Base-by-base conservation (phyloP, 805 yeast genomes). In the Myxozyma kluyveri region DNA sequence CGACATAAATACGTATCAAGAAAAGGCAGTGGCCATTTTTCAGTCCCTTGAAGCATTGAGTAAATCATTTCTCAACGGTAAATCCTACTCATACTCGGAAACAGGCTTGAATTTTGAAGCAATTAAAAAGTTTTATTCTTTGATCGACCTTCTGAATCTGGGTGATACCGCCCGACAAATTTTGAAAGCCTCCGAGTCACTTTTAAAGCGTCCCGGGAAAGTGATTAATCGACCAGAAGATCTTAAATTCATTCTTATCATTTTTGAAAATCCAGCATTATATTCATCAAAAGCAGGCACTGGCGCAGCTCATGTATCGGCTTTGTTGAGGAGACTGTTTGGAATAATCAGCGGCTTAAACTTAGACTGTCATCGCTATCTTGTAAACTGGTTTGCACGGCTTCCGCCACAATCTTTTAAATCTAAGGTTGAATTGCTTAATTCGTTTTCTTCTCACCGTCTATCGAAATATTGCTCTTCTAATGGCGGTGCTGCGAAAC, bases 361-460 rank as follows among this genome's bases (percentile, higher is more conserved):
- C 36, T 63, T 71, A 3, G 61, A 65, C 1, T 61, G 69, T 2
- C 65, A 74, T 2, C 75, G 73, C 29, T 73, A 74, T 59, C 62
- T 84, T 24, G 74, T 79, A 1, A 74, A 76, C 52, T 83, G 86
- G 84, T 74, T 82, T 63, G 71, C 81, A 2, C 71, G 75, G 41
- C 62, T 74, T 17, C 68, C 82, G 0, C 49, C 59, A 0, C 67
- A 65, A 0, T 74, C 71, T 6, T 84, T 85, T 57, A 65, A 66
- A 7, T 62, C 66, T 1, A 82, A 83, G 59, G 77, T 88, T 0
- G 88, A 88, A 36, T 70, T 85, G 29, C 61, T 87, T 44, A 90
- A 89, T 62, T 72, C 88, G 21, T 88, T 85, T 67, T 76, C 89
- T 33, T 84, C 95, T 0, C 88, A 86, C 63, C 88, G 87, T 41